Evolutionary conservation across 352 stramenopile genomes (phyloP).

Genomic region (Globisporangium abappressorium): DNA sequence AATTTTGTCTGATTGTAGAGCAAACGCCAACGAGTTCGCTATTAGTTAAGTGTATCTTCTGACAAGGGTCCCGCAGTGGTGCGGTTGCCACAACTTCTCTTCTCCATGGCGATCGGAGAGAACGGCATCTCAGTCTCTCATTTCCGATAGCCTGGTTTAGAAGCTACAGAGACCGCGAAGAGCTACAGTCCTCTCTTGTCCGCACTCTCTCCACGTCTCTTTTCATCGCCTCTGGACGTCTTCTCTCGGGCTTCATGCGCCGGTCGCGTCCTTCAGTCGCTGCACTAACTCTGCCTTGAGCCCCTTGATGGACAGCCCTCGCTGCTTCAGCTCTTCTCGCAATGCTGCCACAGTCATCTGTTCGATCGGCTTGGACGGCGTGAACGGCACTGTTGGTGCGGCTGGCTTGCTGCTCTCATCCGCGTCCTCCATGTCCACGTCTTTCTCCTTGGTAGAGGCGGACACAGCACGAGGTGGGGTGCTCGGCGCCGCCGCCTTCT

Average conservation of each 20-base stretch:
- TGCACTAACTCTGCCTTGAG: conserved; percentile 82
- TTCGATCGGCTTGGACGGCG: conserved; percentile 67
- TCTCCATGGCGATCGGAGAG: not conserved
- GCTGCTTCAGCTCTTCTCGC: conserved; percentile 72
- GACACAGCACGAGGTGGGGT: conserved; percentile 1
- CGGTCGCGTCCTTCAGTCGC: conserved; percentile 67
- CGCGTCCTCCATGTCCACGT: conserved; percentile 61
- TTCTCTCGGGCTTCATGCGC: conserved; percentile 10
- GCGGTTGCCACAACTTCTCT: not conserved
- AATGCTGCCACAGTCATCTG: conserved; percentile 75
- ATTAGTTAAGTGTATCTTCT: not conserved
- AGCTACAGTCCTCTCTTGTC: not conserved
- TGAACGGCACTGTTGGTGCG: conserved; percentile 36
- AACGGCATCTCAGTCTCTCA: not conserved
- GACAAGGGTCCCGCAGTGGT: not conserved
- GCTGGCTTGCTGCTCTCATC: conserved; percentile 6
- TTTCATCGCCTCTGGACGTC: too few species aligned
- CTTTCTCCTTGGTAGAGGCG: not conserved
- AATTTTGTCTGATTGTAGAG: not conserved
- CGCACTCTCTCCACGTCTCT: not conserved
- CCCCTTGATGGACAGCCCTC: conserved; percentile 72
- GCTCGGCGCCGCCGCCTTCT: conserved; percentile 12
- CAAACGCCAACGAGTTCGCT: not conserved
- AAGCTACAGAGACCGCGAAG: not conserved
- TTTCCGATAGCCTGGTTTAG: not conserved